phyloP scores from a whole-genome alignment of 306 rosid genomes.

The Inga laurina region DNA sequence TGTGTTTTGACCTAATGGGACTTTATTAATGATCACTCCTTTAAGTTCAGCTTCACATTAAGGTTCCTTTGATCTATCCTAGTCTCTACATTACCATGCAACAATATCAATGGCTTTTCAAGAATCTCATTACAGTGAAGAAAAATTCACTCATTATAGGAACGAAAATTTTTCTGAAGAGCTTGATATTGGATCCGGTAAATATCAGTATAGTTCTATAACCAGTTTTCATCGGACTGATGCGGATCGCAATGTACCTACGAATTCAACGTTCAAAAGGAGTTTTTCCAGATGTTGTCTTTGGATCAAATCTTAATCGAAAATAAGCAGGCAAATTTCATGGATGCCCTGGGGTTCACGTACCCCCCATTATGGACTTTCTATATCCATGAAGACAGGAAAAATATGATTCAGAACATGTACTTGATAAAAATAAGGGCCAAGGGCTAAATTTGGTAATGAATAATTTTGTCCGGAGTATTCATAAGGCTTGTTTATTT shows the following conservation, averaged over 20 bases:
- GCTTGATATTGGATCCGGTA: background rate
- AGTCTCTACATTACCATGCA: background rate
- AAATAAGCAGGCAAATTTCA: background rate
- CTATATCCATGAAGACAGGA: background rate
- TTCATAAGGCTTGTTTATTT: no score
- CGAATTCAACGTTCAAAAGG: background rate
- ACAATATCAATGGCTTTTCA: background rate
- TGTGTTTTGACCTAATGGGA: constrained; percentile 43
- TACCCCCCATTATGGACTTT: background rate
- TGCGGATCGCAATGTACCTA: background rate
- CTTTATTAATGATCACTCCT: constrained; percentile 51
- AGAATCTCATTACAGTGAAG: background rate
- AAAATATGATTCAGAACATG: background rate
- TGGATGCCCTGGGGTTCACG: background rate
- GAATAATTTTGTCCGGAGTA: no score
- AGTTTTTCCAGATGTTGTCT: background rate
- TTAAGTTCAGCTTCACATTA: constrained; percentile 44
- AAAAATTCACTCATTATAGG: background rate
- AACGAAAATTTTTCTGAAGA: background rate
- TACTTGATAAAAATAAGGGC: background rate
- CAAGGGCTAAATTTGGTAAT: no score
- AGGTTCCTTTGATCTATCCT: background rate
- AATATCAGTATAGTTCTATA: background rate
- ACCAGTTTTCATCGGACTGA: background rate
- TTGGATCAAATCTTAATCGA: background rate